Base-by-base conservation (phyloP, 2,329 filamentous ascomycete species). In the Fusarium praegraminearum region DNA sequence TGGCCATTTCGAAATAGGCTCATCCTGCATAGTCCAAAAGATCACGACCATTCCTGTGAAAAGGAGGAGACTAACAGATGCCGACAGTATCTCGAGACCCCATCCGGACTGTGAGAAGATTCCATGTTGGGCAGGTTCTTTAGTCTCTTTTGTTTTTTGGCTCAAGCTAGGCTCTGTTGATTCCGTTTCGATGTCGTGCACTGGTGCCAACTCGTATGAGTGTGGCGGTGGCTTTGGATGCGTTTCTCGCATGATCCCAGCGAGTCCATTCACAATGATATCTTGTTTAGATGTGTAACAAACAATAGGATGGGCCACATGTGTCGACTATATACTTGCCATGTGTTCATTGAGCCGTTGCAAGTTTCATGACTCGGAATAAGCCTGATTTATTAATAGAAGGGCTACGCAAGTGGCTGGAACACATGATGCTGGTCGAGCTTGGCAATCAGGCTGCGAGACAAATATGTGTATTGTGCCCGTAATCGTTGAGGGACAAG, bases 121-220 rank as follows among this genome's bases (percentile, higher is more conserved):
- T 8, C 18, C 3, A 2, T n/a, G 3, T 12, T 30, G 4, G 8
- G 33, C 9, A 7, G 16, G 32, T 13, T 5, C 7, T 24, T 20
- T 24, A 1, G 8, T 8, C 15, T 45, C 26, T 0, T 10, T 1
- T 13, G 43, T 2, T 30, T 46, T 22, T 15, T 8, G 43, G 3
- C 0, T 1, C 6, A 30, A 15, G 1, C 5, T 20, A 2, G 2
- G 26, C 43, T 46, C 43, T 30, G 7, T n/a, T 10, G 18, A 10
- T 35, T n/a, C 12, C 7, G 15, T 32, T 40, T 51, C 44, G 16
- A 50, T 3, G 4, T 56, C 32, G 4, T 15, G 20, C 7, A 11
- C 8, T 9, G 24, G 2, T 4, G 44, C 30, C 20, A 11, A 13
- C 26, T 38, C 32, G 1, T 28, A 49, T 1, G 15, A 26, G 33